Base-by-base conservation (phyloP, 148 eudicot species). In the Persicaria maculosa region DNA sequence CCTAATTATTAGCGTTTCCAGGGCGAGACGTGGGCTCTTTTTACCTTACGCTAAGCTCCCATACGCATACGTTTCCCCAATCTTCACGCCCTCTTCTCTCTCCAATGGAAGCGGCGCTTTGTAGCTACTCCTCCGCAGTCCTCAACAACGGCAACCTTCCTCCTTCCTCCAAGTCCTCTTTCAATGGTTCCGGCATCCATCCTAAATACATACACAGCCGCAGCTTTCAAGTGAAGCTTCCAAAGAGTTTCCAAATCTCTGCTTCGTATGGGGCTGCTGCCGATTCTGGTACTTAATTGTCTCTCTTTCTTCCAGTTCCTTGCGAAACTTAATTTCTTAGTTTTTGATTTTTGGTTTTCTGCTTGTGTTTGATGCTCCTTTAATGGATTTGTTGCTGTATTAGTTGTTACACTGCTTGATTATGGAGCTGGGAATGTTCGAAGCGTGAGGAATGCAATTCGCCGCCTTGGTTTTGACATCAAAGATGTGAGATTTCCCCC, bases 381-480 rank as follows among this genome's bases (percentile, higher is more conserved):
- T 8, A 45, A 44, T 44, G 19, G 73, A 71, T 71, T 71, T 71
- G 73, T 7, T 22, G 31, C 45, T 71, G 73, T 48, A 65, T 65
- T 83, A 95, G 99, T 86, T 68, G 99, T 95, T 70, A 95, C 93
- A 7, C 61, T 95, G 79, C 94, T 95, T 68, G 99, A 95, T 84
- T 95, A 95, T 67, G 99, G 99, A 4, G 99, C 99, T 81, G 99
- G 99, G 17, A 95, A 95, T 82, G 99, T 95, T 19, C 83, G 93
- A 16, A 95, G 97, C 78, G 81, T 95, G 72, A 81, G 96, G 76
- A 95, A 95, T 64, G 96, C 96, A 2, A 95, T 95, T 78, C 89
- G 84, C 22, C 85, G 76, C 22, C 90, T 92, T 44, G 96, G 96
- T 36, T 92, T 77, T 59, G 83, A 84, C 53, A 90, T 95, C 75